Evolutionary conservation across 2,329 filamentous ascomycete genomes (phyloP).

Genomic region (Epichloe scottii): DNA sequence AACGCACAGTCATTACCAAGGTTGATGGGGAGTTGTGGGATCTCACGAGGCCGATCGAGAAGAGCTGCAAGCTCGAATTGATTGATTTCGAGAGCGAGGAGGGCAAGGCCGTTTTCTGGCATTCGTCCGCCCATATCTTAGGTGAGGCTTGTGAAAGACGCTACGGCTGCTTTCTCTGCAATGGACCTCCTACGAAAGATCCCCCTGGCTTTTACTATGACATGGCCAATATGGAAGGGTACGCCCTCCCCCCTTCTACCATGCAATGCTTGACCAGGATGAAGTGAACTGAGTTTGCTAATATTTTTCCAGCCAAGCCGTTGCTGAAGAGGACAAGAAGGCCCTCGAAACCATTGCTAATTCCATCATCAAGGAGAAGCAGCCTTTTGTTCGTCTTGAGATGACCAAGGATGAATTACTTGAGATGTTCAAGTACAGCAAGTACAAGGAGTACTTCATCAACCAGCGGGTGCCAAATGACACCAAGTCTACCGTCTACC

Average conservation of each 20-base stretch:
- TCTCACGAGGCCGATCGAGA: constrained; percentile 78
- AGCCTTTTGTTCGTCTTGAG: constrained; percentile 80
- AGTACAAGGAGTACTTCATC: constrained; percentile 98
- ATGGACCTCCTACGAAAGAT: constrained; percentile 81
- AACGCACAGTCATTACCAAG: constrained; percentile 75
- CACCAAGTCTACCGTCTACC: constrained; percentile 86
- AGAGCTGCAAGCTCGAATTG: constrained; percentile 72
- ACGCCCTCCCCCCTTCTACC: constrained; percentile 3
- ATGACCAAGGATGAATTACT: constrained; percentile 83
- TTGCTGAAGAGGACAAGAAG: constrained; percentile 73
- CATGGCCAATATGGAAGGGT: constrained; percentile 53
- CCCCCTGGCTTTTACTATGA: constrained; percentile 83
- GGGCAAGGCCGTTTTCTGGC: constrained; percentile 92
- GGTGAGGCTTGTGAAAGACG: constrained; percentile 85
- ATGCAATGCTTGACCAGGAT: not conserved
- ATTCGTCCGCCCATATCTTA: constrained; percentile 90
- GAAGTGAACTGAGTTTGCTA: constrained; percentile 6
- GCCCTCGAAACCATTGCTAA: constrained; percentile 68
- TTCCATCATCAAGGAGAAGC: constrained; percentile 90
- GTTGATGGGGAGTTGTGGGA: constrained; percentile 86
- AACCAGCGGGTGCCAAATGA: constrained; percentile 57
- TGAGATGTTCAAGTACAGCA: constrained; percentile 94
- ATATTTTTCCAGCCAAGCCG: constrained; percentile 47
- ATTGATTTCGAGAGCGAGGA: constrained; percentile 58
- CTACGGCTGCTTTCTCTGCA: constrained; percentile 85